phyloP scores from a whole-genome alignment of 345 rosid genomes.

The Raphanus raphanistrum region DNA sequence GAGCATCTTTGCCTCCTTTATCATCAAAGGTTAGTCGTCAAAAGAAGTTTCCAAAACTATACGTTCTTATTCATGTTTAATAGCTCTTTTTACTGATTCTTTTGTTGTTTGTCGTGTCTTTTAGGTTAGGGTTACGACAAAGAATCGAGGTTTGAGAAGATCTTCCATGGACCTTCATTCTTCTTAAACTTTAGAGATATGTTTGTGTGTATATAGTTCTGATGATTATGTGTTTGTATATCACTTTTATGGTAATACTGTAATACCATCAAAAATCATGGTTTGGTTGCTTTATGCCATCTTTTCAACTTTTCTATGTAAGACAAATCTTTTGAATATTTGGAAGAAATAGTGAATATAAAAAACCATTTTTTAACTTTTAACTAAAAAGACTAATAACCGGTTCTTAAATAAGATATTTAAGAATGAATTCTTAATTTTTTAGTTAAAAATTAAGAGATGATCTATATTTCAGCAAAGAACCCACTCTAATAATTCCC shows the following conservation, averaged over 20 bases:
- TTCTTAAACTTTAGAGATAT: slow-evolving; percentile 14
- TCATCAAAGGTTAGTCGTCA: slow-evolving; percentile 51
- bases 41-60: neutral
- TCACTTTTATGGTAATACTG: neutral
- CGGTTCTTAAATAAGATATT: no score
- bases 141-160: slow-evolving; percentile 49
- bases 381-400: no score
- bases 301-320: no score
- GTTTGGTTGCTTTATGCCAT: no score
- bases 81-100: slow-evolving; percentile 5
- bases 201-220: neutral
- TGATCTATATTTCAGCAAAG: no score
- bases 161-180: slow-evolving; percentile 45
- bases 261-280: neutral
- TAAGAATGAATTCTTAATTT: no score
- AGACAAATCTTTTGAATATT: no score
- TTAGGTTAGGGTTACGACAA: slow-evolving; percentile 53
- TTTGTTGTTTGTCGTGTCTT: slow-evolving; percentile 18
- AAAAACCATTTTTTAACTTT: no score
- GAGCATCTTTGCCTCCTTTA: slow-evolving; percentile 56
- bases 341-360: no score
- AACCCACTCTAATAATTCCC: no score
- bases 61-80: neutral
- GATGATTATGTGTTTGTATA: neutral
- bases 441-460: no score